Evolutionary conservation across 495 filamentous ascomycete genomes (phyloP).

Genomic region (Neurospora tetrasperma): DNA sequence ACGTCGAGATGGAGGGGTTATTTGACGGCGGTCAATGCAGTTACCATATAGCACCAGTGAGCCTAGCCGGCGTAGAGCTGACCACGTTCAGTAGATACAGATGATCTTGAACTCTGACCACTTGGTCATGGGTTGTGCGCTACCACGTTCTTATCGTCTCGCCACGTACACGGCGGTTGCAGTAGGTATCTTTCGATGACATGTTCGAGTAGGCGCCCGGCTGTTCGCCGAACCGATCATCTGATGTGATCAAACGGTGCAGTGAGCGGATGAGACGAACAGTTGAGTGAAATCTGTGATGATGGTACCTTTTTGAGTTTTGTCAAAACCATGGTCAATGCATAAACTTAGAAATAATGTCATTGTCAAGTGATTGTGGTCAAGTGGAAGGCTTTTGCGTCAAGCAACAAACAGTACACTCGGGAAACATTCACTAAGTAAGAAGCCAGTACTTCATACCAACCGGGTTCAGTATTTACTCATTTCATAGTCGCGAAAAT

Average conservation of each 20-base stretch:
- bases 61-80: background rate
- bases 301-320: background rate
- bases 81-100: background rate
- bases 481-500: background rate
- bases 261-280: background rate
- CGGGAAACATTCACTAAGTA: no score
- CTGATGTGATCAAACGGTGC: background rate
- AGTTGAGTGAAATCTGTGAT: background rate
- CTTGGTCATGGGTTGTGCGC: no score
- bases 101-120: background rate
- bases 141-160: no score
- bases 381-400: no score
- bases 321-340: background rate
- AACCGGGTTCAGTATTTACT: background rate
- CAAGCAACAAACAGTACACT: no score
- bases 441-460: background rate
- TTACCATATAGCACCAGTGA: background rate
- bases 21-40: background rate
- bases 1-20: background rate
- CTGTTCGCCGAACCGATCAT: background rate
- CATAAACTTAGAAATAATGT: background rate
- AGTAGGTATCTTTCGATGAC: background rate
- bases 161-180: background rate
- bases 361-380: background rate
- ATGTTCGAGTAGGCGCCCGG: background rate